Conservation (phyloP, 768 basidiomycete genomes). For the Collybia mongolica region DNA sequence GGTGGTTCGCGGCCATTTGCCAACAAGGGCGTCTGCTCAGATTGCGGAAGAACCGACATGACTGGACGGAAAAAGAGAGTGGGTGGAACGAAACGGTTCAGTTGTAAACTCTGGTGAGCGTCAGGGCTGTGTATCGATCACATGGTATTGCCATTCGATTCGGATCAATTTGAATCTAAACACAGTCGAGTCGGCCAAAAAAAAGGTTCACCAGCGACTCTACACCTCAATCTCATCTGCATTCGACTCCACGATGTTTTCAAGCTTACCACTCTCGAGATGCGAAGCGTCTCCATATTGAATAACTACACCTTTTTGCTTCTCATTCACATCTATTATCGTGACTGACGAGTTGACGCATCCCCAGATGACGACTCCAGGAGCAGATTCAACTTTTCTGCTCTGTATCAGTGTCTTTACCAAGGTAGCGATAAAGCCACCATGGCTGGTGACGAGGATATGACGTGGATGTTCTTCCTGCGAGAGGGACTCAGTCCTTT, state of each 20-base stretch:
- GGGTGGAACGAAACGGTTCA: slow-evolving; percentile 1
- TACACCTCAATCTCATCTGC: slow-evolving; percentile 40
- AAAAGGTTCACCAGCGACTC: neutral
- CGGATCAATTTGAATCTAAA: neutral
- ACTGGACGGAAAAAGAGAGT: neutral
- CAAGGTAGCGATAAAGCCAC: slow-evolving; percentile 58
- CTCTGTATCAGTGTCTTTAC: slow-evolving; percentile 45
- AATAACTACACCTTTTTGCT: slow-evolving; percentile 38
- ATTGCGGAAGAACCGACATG: slow-evolving; percentile 30
- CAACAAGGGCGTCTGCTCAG: slow-evolving; percentile 51
- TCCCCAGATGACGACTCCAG: slow-evolving; percentile 29
- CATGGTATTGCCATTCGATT: neutral
- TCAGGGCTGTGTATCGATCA: neutral
- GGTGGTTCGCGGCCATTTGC: slow-evolving; percentile 33
- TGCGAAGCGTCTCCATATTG: slow-evolving; percentile 59
- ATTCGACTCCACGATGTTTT: slow-evolving; percentile 41
- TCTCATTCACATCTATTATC: slow-evolving; percentile 49
- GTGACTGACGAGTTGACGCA: slow-evolving; percentile 60
- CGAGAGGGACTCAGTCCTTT: slow-evolving; percentile 20
- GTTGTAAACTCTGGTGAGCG: neutral
- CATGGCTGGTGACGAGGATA: slow-evolving; percentile 67
- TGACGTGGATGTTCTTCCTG: slow-evolving; percentile 26
- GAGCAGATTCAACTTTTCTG: slow-evolving; percentile 32
- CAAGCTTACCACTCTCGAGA: slow-evolving; percentile 44
- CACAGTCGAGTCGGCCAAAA: neutral